These are phyloP conservation scores for Termitomyces sp. DNA, from an alignment of 1,284 basidiomycete species.

Conservation along the genomic window DNA sequence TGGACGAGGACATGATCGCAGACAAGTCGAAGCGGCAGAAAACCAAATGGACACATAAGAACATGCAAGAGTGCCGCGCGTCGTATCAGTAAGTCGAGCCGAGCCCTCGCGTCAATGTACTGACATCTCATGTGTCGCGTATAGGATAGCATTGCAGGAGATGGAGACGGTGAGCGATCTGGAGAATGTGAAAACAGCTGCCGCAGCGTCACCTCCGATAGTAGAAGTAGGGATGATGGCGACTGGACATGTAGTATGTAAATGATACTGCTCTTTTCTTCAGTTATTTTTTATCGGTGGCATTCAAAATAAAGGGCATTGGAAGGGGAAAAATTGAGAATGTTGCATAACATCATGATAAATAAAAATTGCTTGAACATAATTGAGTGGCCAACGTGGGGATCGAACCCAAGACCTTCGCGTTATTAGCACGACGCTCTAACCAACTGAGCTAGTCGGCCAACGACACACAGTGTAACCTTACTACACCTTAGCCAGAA, in stretches of 20 bases:
- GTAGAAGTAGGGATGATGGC: neutral
- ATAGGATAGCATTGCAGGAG: slow-evolving; percentile 41
- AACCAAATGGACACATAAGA: slow-evolving; percentile 38
- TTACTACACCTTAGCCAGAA: too few species aligned
- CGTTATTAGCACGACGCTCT: slow-evolving; percentile 3
- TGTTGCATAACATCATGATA: too few species aligned
- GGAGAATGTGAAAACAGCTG: neutral
- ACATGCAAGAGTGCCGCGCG: slow-evolving; percentile 41
- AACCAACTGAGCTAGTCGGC: slow-evolving; percentile 3
- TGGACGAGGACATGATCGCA: slow-evolving; percentile 48
- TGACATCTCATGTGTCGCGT: neutral
- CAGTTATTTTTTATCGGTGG: too few species aligned
- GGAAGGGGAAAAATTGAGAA: too few species aligned
- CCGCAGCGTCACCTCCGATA: neutral
- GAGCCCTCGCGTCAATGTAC: neutral
- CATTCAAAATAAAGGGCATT: too few species aligned
- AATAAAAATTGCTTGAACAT: too few species aligned
- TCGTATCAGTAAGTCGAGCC: slow-evolving; percentile 39
- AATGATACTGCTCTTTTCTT: neutral
- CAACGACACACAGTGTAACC: too few species aligned
- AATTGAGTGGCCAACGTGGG: neutral
- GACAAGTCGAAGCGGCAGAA: slow-evolving; percentile 39
- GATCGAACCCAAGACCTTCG: slow-evolving; percentile 3
- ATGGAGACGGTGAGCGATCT: slow-evolving; percentile 37
- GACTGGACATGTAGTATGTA: neutral